Percentiles rank a stretch among this genome's conserved stretches.
phyloP scores from a whole-genome alignment of 2,329 filamentous ascomycete species.

The Cyphellophora attinorum region DNA sequence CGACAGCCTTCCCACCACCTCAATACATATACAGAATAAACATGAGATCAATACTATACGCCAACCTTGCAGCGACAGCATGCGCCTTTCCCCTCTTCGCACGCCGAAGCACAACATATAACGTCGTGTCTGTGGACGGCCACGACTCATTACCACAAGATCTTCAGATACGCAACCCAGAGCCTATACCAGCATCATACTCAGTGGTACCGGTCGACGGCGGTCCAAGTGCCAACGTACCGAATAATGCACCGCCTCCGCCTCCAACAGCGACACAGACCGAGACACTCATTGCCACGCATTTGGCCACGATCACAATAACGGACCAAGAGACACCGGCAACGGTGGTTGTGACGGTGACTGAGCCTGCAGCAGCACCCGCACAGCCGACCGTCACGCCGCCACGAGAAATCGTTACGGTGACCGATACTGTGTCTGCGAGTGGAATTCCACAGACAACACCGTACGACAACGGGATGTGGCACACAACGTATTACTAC shows the following conservation, averaged over 20 bases:
- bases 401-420: constrained; percentile 5
- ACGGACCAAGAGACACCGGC: constrained; percentile 14
- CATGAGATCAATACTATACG: background rate
- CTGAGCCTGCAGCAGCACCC: constrained; percentile 4
- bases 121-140: constrained; percentile 1
- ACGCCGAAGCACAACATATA: constrained; percentile 1
- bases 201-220: constrained; percentile 26
- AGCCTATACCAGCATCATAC: constrained; percentile 18
- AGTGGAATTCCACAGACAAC: constrained; percentile 11
- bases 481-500: constrained; percentile 22
- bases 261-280: constrained; percentile 19
- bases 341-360: constrained; percentile 16
- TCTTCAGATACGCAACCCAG: constrained; percentile 7
- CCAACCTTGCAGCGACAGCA: background rate
- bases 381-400: constrained; percentile 3
- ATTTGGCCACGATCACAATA: constrained; percentile 19
- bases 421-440: constrained; percentile 14
- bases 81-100: constrained; percentile 5
- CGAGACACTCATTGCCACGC: constrained; percentile 19
- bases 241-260: constrained; percentile 12
- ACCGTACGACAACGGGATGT: constrained; percentile 22
- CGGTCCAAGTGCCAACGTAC: too few species aligned
- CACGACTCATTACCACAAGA: constrained; percentile 5
- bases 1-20: background rate
- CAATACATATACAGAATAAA: background rate